Conservation (phyloP, 1,284 basidiomycete species). For the Marasmius fiardii region DNA sequence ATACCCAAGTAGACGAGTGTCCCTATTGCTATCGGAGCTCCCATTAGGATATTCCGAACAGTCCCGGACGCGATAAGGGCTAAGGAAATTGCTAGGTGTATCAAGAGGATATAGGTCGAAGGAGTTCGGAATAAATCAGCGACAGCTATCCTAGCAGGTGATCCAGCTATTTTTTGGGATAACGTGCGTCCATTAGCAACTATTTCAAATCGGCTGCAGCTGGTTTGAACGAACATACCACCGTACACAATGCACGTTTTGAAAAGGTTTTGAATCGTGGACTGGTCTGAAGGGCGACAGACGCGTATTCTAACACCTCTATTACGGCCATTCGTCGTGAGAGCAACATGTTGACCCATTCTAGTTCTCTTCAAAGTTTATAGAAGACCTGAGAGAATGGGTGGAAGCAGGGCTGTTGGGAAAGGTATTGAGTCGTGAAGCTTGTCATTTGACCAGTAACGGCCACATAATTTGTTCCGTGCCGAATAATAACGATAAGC, state of each 20-base stretch:
- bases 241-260: conserved; percentile 3
- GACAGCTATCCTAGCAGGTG: conserved; percentile 7
- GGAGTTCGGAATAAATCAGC: background rate
- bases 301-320: background rate
- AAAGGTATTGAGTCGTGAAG: too few species aligned
- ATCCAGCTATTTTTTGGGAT: background rate
- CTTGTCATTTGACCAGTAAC: too few species aligned
- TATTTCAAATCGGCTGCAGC: background rate
- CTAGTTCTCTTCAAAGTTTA: too few species aligned
- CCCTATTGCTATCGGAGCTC: background rate
- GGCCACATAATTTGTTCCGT: too few species aligned
- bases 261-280: conserved; percentile 5
- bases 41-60: background rate
- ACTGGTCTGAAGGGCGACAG: conserved; percentile 5
- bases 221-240: background rate
- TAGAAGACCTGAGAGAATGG: too few species aligned
- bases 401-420: too few species aligned
- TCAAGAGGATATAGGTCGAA: background rate
- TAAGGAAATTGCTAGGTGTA: background rate
- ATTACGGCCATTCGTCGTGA: too few species aligned
- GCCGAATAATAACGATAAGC: too few species aligned
- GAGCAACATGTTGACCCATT: too few species aligned
- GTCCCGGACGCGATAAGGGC: background rate
- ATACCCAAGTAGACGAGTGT: conserved; percentile 1
- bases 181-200: background rate